Conservation (phyloP, 371 early-diverging fungal species). For the Mucor indicus region DNA sequence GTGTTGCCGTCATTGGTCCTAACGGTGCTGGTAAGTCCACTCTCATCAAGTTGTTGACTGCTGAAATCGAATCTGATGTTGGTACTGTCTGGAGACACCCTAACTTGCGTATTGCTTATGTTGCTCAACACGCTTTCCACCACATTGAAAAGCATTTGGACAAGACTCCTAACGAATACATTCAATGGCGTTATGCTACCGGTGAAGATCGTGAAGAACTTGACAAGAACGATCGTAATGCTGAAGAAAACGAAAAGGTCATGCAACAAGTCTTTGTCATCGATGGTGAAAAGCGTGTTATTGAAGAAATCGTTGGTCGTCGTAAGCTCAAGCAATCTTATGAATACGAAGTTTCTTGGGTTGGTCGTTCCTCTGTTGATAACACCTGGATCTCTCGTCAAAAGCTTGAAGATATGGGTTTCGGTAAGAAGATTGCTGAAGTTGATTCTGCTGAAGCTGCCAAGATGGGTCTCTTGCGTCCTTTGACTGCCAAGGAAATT, state of each 20-base stretch:
- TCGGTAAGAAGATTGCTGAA: slow-evolving; percentile 64
- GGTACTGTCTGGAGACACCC: slow-evolving; percentile 79
- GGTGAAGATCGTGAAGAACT: slow-evolving; percentile 83
- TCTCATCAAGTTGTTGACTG: slow-evolving; percentile 82
- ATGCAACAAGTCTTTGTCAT: slow-evolving; percentile 61
- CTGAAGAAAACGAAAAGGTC: slow-evolving; percentile 62
- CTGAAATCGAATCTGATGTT: slow-evolving; percentile 63
- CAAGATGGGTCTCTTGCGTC: slow-evolving; percentile 62
- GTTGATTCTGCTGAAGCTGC: slow-evolving; percentile 67
- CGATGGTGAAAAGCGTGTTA: slow-evolving; percentile 62
- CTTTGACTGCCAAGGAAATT: slow-evolving; percentile 63
- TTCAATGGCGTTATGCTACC: slow-evolving; percentile 82
- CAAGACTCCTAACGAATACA: slow-evolving; percentile 78
- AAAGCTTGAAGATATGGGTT: slow-evolving; percentile 67
- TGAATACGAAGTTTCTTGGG: slow-evolving; percentile 68
- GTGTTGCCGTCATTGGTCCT: slow-evolving; percentile 71
- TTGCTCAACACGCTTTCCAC: slow-evolving; percentile 89
- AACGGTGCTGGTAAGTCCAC: slow-evolving; percentile 83
- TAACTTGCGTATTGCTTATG: slow-evolving; percentile 81
- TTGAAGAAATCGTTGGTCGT: slow-evolving; percentile 62
- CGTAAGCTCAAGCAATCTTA: slow-evolving; percentile 70
- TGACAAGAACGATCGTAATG: slow-evolving; percentile 61
- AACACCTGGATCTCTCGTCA: slow-evolving; percentile 75
- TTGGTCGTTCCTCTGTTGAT: slow-evolving; percentile 57
- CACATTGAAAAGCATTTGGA: slow-evolving; percentile 82